A percentile compares a stretch with the other conserved stretches of the same genome.
Conservation (phyloP, 768 basidiomycete genomes). For the Pleurotus cornucopiae region DNA sequence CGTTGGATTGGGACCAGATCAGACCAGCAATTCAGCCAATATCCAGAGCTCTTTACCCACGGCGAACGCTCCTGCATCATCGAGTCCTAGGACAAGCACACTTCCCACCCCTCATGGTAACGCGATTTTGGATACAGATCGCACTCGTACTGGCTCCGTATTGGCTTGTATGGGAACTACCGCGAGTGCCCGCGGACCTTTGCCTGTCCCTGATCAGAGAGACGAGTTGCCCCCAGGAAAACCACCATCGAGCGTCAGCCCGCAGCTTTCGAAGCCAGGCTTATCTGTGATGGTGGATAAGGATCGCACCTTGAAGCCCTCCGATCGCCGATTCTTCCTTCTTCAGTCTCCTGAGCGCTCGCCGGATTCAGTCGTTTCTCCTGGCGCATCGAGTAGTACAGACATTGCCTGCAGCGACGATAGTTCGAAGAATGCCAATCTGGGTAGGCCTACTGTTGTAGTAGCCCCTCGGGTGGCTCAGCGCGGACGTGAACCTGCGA, state of each 20-base stretch:
- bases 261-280: constrained; percentile 1
- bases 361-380: constrained; percentile 1
- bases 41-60: neutral
- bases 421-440: neutral
- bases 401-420: too few species aligned
- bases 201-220: neutral
- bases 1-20: neutral
- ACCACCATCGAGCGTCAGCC: neutral
- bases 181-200: neutral
- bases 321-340: constrained; percentile 13
- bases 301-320: constrained; percentile 10
- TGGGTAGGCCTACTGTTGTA: neutral
- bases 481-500: neutral
- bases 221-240: neutral
- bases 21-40: neutral
- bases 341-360: constrained; percentile 10
- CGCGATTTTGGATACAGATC: neutral
- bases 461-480: neutral
- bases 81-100: neutral
- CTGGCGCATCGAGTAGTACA: neutral
- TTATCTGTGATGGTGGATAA: constrained; percentile 6
- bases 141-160: neutral
- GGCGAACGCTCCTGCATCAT: neutral
- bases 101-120: neutral
- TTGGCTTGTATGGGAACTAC: neutral